Percentiles rank a stretch among this genome's conserved stretches.
These are phyloP conservation scores for Malania oleifera DNA, from an alignment of 164 flowering plant species.

Conservation along the genomic window DNA sequence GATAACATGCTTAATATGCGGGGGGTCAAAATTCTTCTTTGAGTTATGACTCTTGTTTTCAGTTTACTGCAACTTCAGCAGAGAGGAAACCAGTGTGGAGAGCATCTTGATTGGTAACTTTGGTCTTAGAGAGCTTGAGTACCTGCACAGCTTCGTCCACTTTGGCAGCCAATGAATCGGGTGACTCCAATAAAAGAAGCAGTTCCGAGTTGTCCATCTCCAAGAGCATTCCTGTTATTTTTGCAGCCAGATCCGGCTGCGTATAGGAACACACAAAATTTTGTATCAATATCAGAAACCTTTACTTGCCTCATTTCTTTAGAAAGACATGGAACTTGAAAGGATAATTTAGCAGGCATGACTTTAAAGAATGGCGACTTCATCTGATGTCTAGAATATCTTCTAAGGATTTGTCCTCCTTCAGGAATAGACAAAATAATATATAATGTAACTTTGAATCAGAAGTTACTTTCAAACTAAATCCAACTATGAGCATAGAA, in stretches of 20 bases:
- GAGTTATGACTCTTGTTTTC: too few relatives aligned
- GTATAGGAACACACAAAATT: slow-evolving; percentile 1
- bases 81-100: slow-evolving; percentile 47
- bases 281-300: neutral
- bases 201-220: slow-evolving; percentile 90
- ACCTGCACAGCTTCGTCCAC: slow-evolving; percentile 83
- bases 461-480: too few relatives aligned
- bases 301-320: too few relatives aligned
- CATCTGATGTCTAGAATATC: too few relatives aligned
- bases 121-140: slow-evolving; percentile 55
- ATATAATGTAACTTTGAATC: too few relatives aligned
- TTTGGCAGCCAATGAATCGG: slow-evolving; percentile 62
- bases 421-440: too few relatives aligned
- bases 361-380: too few relatives aligned
- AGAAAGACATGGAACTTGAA: too few relatives aligned
- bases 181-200: slow-evolving; percentile 69
- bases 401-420: too few relatives aligned
- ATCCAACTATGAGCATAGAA: neutral
- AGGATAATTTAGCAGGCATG: too few relatives aligned
- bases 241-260: slow-evolving; percentile 74
- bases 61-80: slow-evolving; percentile 60
- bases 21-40: too few relatives aligned
- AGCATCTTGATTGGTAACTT: slow-evolving; percentile 36
- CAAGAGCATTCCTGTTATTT: slow-evolving; percentile 87
- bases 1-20: too few relatives aligned